Evolutionary conservation across 345 rosid species (phyloP).

Genomic region (Linum usitatissimum): DNA sequence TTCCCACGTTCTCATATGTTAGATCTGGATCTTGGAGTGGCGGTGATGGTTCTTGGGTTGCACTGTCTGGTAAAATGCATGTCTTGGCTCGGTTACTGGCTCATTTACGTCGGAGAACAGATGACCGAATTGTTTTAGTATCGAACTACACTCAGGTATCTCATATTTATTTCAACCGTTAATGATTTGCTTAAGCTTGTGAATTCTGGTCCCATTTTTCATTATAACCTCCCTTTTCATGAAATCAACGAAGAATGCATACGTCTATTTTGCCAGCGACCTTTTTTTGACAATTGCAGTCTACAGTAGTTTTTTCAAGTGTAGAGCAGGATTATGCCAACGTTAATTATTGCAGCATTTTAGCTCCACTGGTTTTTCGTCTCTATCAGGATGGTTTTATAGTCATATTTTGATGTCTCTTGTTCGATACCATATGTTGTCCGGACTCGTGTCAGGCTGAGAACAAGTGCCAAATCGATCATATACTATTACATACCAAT

Average conservation of each 20-base stretch:
- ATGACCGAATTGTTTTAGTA: constrained; percentile 93
- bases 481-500: too few species aligned
- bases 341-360: too few species aligned
- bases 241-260: too few species aligned
- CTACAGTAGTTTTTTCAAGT: too few species aligned
- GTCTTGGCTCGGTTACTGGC: constrained; percentile 82
- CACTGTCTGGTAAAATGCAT: constrained; percentile 97
- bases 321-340: too few species aligned
- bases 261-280: too few species aligned
- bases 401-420: background rate
- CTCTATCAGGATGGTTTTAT: too few species aligned
- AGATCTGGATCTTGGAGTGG: constrained; percentile 97
- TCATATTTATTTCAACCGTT: constrained; percentile 4
- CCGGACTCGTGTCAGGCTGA: constrained; percentile 1
- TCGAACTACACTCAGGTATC: constrained; percentile 93
- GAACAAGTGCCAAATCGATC: too few species aligned
- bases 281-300: too few species aligned
- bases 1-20: constrained; percentile 14
- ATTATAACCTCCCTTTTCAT: too few species aligned
- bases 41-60: constrained; percentile 95
- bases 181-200: constrained; percentile 3
- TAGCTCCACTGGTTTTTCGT: too few species aligned
- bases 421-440: background rate
- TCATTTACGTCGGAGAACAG: constrained; percentile 66
- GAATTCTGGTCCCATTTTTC: background rate